Evolutionary conservation across 2,329 filamentous ascomycete species (phyloP).

Genomic region (Beauveria asiatica): DNA sequence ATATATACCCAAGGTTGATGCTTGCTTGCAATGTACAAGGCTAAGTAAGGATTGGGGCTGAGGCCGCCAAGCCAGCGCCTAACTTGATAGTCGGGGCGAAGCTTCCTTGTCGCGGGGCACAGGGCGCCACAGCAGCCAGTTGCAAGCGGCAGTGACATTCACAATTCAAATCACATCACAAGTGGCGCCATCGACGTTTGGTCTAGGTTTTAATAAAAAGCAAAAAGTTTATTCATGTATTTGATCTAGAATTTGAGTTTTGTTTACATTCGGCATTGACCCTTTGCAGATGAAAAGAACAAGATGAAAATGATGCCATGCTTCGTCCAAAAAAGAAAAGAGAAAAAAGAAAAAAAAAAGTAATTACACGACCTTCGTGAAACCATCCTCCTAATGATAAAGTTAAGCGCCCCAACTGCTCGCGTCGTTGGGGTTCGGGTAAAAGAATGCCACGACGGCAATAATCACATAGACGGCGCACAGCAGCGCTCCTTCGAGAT

Average conservation of each 20-base stretch:
- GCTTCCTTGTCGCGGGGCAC: neutral
- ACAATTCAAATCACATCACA: neutral
- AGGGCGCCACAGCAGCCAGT: neutral
- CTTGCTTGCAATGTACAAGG: neutral
- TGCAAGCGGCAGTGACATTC: neutral
- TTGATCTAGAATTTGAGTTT: too few relatives aligned
- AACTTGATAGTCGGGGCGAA: slow-evolving; percentile 2
- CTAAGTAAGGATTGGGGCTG: neutral
- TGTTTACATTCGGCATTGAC: neutral
- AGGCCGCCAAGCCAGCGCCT: slow-evolving; percentile 2
- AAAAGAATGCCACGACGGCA: slow-evolving; percentile 57
- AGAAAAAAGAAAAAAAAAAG: too few relatives aligned
- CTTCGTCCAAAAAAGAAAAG: too few relatives aligned
- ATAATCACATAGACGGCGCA: slow-evolving; percentile 63
- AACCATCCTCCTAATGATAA: neutral
- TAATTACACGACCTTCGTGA: neutral
- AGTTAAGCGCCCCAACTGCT: slow-evolving; percentile 29
- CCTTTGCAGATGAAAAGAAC: too few relatives aligned
- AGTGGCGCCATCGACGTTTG: neutral
- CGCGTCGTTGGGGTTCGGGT: slow-evolving; percentile 43
- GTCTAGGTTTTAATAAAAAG: too few relatives aligned
- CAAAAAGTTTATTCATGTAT: neutral
- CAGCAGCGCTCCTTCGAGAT: slow-evolving; percentile 67
- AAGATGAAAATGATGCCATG: too few relatives aligned
- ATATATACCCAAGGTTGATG: neutral